Base-by-base conservation (phyloP, 2,329 filamentous ascomycete species). In the Alternaria arborescens region DNA sequence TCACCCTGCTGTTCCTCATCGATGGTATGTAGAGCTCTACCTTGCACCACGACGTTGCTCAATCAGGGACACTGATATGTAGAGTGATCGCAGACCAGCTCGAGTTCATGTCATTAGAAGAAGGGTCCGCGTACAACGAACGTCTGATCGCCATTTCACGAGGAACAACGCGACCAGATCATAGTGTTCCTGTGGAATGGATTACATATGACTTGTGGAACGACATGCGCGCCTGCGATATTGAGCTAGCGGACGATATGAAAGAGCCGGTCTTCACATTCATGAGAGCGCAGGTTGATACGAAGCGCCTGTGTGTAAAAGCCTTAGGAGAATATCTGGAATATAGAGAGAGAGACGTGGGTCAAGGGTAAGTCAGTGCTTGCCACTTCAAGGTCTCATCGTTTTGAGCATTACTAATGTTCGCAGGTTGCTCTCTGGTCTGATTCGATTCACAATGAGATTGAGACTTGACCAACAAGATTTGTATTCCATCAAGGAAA, bases 1-100 rank as follows among this genome's bases (percentile, higher is more conserved):
- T 82, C 6, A 80, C 80, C 0, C 28, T 82, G 1, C 62, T 81
- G 1, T 83, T 83, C 55, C 59, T 83, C 1, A 73, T 82, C 28
- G 81, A 83, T 64, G 81, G 80, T 81, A 43, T 34, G 16, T 2
- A 14, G 14, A 14, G 14, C 1, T 16, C 32, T 36, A n/a, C n/a
- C 12, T 36, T 36, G 12, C 12, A 1, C 32, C 12, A 3, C 32
- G 32, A n/a, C 0, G 0, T 36, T 36, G 32, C 32, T 36, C 12
- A 16, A 36, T 16, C 12, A 14, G 12, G 32, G 0, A 36, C 2
- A 16, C 12, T 36, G 14, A 36, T 36, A 2, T 1, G 6, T 36
- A 36, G 5, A 2, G 32, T 36, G 32, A 36, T 8, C n/a, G 14
- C 32, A 56, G 44, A 56, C 36, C 14, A 78, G 6, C 76, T 82